phyloP scores from a whole-genome alignment of 2,329 filamentous ascomycete genomes.

The Penicillium sp. region DNA sequence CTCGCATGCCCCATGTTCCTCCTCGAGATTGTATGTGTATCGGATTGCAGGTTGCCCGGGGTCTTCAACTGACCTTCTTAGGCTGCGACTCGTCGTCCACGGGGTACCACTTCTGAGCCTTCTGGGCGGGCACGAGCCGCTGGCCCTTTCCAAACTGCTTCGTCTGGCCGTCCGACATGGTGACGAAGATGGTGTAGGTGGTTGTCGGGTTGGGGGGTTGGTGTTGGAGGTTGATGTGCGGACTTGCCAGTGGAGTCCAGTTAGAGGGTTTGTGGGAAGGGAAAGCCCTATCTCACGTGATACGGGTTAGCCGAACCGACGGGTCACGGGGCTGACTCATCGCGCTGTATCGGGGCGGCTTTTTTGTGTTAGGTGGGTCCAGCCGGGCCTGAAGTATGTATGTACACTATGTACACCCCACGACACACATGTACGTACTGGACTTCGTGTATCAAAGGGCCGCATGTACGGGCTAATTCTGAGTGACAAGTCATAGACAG shows the following conservation, averaged over 20 bases:
- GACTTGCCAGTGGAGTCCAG: slow-evolving; percentile 44
- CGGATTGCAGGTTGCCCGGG: slow-evolving; percentile 22
- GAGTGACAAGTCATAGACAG: background rate
- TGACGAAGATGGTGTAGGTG: slow-evolving; percentile 49
- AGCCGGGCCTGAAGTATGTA: background rate
- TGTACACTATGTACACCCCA: background rate
- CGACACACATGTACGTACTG: background rate
- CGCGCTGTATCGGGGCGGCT: background rate
- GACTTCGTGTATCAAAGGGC: background rate
- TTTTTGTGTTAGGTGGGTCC: slow-evolving; percentile 11
- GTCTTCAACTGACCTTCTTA: slow-evolving; percentile 84
- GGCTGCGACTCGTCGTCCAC: slow-evolving; percentile 85
- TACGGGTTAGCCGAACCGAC: slow-evolving; percentile 30
- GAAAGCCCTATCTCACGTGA: slow-evolving; percentile 45
- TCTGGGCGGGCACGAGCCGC: slow-evolving; percentile 87
- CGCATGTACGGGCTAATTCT: background rate
- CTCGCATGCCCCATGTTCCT: slow-evolving; percentile 32
- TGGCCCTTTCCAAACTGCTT: slow-evolving; percentile 99
- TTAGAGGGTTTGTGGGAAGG: slow-evolving; percentile 49
- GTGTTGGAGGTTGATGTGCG: slow-evolving; percentile 47
- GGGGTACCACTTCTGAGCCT: slow-evolving; percentile 99
- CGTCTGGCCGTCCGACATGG: slow-evolving; percentile 66
- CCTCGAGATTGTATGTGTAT: slow-evolving; percentile 15
- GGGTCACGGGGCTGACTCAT: slow-evolving; percentile 20
- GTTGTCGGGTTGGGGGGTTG: slow-evolving; percentile 49